Base-by-base conservation (phyloP, 2,329 filamentous ascomycete genomes). In the Fusarium denticulatum region DNA sequence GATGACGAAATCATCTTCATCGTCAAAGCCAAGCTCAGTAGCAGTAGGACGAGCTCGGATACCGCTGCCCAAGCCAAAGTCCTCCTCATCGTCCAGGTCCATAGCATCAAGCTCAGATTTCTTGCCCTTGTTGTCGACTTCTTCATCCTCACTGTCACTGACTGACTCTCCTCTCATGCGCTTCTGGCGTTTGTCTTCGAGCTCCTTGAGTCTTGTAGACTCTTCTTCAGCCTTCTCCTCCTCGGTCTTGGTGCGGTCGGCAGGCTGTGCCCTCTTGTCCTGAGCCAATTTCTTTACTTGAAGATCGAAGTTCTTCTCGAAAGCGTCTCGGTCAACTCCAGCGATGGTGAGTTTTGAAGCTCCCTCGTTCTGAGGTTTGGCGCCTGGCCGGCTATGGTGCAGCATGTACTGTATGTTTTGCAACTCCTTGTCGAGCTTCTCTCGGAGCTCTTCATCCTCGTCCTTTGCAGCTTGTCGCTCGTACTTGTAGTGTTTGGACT, bases 401-500 rank as follows among this genome's bases (percentile, higher is more conserved):
- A 99, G 85, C 45, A 97, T 88, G 59, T 88, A 86, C 72, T 95
- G 92, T 20, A 99, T 89, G 73, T 93, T 91, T 18, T 89, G 88
- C 70, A 98, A 87, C 45, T 94, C 94, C 80, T 95, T 92, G 81
- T 99, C 95, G 22, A 99, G 86, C 80, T 95, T 91, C 66, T 92
- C 91, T 67, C 95, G 89, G 60, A 98, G 82, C 74, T 97, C 96
- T 57, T 97, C 94, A 76, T 99, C 96, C 56, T 96, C 94, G 69
- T 98, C 96, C 80, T 97, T 98, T 34, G 91, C 90, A 68, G 94
- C 92, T 82, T 99, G 96, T 45, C 96, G 91, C 83, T 98, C 95
- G 79, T 96, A 95, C 83, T 97, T 98, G 88, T 98, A 89, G 71
- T 94, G 87, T 81, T 99, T 99, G 2, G 96, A 98, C 83, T 99